Evolutionary conservation across 1,284 basidiomycete genomes (phyloP), one percentile per base, ranked within the genome.

Genomic region (Cutaneotrichosporon mucoides): DNA sequence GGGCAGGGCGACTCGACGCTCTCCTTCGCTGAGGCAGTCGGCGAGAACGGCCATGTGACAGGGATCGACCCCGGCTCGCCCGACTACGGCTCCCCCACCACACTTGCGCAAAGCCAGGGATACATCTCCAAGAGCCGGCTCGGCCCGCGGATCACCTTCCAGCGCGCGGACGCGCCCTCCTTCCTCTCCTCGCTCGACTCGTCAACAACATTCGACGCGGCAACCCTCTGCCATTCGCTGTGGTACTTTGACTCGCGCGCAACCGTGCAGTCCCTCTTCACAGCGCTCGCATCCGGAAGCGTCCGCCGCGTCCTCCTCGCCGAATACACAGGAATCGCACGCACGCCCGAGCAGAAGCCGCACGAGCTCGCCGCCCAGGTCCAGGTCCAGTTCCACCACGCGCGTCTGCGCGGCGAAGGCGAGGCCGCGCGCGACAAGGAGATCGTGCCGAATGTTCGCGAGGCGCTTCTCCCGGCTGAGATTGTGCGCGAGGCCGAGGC

Each of bases 211-310:
- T 54, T 33, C 6, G 43, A 54, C 53, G 44, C 40, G 6, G 53
- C 53, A 4, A 53, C 53, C 9, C 53, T 59, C 35, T 53, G 52
- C 16, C 57, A 59, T 36, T 59, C 52, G 9, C 48, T 49, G 36
- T 59, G 57, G 57, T 59, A 59, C 37, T 59, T 59, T 12, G 42
- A 42, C 12, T 55, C 57, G 12, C 35, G 46, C 2, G 36, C 13
- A 2, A 48, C 47, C 2, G 35, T 59, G 4, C 15, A 33, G 5
- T 10, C 10, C 7, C 43, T 43, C 15, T 53, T 59, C 36, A n/a
- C 33, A 10, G 24, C 34, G 6, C 41, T 55, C 4, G 49, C 13
- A 4, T 10, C n/a, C 12, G 46, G 38, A 2, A 16, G 41, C 38
- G 47, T 55, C 36, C 38, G 44, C 36, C 47, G 42, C 38, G 48